Base-by-base conservation (phyloP, 257 asterid species). In the Solanum boliviense region DNA sequence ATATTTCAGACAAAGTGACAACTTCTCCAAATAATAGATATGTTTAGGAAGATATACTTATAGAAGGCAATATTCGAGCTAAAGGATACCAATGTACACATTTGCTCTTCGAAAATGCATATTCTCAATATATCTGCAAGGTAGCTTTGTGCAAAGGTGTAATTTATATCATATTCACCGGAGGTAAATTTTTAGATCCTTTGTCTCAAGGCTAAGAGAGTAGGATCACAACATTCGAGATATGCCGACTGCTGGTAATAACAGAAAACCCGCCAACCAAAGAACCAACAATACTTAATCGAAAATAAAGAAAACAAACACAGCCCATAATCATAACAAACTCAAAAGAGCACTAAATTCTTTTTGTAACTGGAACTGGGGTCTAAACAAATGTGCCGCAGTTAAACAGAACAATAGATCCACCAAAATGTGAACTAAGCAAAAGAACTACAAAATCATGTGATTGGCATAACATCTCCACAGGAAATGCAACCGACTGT, bases 1-100 rank as follows among this genome's bases (percentile, higher is more conserved):
- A 89, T 97, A 79, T 97, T 95, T 56, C 99, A 97, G 90, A 97
- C 99, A 34, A 93, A 95, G 70, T 82, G 86, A 82, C 7, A 6
- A 48, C 71, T 48, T 82, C 44, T 16, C 21, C 13, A 16, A n/a
- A 46, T 29, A 48, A 29, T 48, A 5, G 41, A 82, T 81, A 81
- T 35, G 3, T 9, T 16, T 46, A 16, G 15, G 27, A 27, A 7
- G 67, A 81, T 31, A 81, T 18, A 82, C 41, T 9, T 29, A 38
- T 18, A 29, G 12, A 81, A 81, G 67, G 39, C 16, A 16, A 29
- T 16, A 68, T n/a, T 39, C 35, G 13, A 41, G 36, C 13, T 7
- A 4, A 39, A 41, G 8, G 25, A 44, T 9, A 79, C 39, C 23
- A 78, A 27, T 44, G 2, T 16, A 44, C 39, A 79, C n/a, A 78